Conservation (phyloP, 2,329 filamentous ascomycete genomes). For the Chalara sp. region DNA sequence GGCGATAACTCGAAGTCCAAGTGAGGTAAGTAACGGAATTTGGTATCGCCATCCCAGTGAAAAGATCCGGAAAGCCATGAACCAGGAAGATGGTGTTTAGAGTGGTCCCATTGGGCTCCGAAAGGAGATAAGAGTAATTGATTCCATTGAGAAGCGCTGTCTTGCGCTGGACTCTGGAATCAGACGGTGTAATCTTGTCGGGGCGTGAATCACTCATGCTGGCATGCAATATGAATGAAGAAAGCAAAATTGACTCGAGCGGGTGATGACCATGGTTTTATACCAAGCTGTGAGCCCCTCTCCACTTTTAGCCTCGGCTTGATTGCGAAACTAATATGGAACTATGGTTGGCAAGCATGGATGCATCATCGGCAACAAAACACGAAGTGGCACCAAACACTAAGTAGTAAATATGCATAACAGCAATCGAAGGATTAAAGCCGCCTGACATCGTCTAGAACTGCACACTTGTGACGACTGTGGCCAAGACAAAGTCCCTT, state of each 20-base stretch:
- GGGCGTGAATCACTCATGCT: constrained; percentile 34
- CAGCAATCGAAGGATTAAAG: too few species aligned
- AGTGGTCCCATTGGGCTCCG: constrained; percentile 38
- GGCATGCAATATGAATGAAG: not conserved
- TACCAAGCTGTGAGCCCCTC: not conserved
- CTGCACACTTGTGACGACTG: too few species aligned
- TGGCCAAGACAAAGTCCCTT: too few species aligned
- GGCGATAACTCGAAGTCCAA: constrained; percentile 72
- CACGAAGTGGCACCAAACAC: too few species aligned
- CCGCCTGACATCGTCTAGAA: too few species aligned
- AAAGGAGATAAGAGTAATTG: constrained; percentile 61
- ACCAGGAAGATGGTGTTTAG: constrained; percentile 42
- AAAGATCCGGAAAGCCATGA: constrained; percentile 72
- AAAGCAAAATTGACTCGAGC: too few species aligned
- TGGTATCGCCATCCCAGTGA: constrained; percentile 85
- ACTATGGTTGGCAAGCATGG: too few species aligned
- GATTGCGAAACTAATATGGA: too few species aligned
- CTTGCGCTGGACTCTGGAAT: constrained; percentile 59
- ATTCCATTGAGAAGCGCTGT: constrained; percentile 59
- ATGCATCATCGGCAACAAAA: too few species aligned
- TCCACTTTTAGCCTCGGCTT: not conserved
- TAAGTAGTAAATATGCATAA: too few species aligned
- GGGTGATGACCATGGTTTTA: not conserved
- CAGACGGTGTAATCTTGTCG: constrained; percentile 59
- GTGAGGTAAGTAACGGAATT: constrained; percentile 65